Percentiles rank a stretch among this genome's conserved stretches.
These are phyloP conservation scores for Aureobasidium sp. DNA, from an alignment of 2,329 filamentous ascomycete species.

Conservation along the genomic window DNA sequence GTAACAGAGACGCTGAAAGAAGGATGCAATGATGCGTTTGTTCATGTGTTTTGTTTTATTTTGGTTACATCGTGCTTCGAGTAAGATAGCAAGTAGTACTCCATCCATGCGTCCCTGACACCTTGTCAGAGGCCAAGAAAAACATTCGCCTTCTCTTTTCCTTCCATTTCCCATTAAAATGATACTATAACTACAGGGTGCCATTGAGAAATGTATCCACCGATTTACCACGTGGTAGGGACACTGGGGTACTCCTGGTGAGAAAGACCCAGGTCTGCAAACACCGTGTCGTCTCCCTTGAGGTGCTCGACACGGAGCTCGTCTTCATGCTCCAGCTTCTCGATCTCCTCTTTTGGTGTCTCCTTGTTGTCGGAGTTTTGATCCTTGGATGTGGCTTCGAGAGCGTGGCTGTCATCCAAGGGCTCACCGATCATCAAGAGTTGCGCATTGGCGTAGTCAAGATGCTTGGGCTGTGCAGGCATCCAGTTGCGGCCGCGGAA, in stretches of 20 bases:
- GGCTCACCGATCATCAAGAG: constrained; percentile 70
- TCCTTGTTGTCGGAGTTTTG: constrained; percentile 48
- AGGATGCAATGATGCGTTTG: too few species aligned
- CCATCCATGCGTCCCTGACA: not conserved
- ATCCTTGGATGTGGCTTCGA: constrained; percentile 48
- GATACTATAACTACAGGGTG: not conserved
- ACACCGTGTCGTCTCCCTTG: constrained; percentile 52
- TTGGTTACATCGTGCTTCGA: not conserved
- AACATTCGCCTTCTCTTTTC: not conserved
- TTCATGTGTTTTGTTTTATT: not conserved
- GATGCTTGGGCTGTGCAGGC: constrained; percentile 60
- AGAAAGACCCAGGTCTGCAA: constrained; percentile 50
- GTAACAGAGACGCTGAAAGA: not conserved
- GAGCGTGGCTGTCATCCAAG: constrained; percentile 46
- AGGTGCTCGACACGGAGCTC: constrained; percentile 55
- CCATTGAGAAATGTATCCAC: not conserved
- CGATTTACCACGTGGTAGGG: constrained; percentile 49
- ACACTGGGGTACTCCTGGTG: constrained; percentile 57
- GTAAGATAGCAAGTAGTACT: not conserved
- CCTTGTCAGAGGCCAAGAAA: not conserved
- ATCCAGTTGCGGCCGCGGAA: constrained; percentile 69
- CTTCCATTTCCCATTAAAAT: not conserved
- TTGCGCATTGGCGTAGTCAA: constrained; percentile 68
- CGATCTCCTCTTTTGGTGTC: constrained; percentile 60
- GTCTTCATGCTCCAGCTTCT: constrained; percentile 69